These are phyloP conservation scores for Linum trigynum DNA, from an alignment of 345 rosid genomes.

Conservation along the genomic window DNA sequence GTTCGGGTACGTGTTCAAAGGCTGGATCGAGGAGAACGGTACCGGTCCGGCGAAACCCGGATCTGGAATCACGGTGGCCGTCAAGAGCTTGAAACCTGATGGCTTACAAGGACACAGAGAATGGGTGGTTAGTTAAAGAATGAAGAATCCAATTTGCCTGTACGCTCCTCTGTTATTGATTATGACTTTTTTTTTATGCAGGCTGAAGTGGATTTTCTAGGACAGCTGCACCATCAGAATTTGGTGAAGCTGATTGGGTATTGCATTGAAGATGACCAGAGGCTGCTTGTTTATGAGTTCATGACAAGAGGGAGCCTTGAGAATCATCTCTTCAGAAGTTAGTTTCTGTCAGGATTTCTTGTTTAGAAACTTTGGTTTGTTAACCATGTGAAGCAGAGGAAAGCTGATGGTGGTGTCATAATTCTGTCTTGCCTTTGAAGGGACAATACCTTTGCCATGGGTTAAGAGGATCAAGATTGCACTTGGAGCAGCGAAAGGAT, in stretches of 20 bases:
- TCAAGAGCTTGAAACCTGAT: conserved; percentile 29
- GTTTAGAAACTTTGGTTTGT: background rate
- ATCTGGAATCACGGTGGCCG: conserved; percentile 26
- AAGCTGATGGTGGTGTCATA: conserved; percentile 6
- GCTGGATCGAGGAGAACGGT: conserved; percentile 31
- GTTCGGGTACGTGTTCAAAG: conserved; percentile 27
- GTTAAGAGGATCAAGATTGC: conserved; percentile 26
- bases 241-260: conserved; percentile 30
- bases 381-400: conserved; percentile 13
- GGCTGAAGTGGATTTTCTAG: conserved; percentile 31
- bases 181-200: conserved; percentile 21
- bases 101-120: conserved; percentile 32
- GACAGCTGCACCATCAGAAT: conserved; percentile 26
- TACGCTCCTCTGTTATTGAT: background rate
- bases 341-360: background rate
- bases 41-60: conserved; percentile 28
- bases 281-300: conserved; percentile 26
- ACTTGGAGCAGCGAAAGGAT: conserved; percentile 30
- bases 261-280: conserved; percentile 27
- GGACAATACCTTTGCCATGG: conserved; percentile 44
- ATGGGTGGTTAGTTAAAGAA: conserved; percentile 37
- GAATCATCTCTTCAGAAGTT: conserved; percentile 30
- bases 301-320: conserved; percentile 31
- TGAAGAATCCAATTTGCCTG: background rate
- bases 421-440: conserved; percentile 23